Evolutionary conservation across 2,329 filamentous ascomycete genomes (phyloP).

Genomic region (Fusarium kyushuense): DNA sequence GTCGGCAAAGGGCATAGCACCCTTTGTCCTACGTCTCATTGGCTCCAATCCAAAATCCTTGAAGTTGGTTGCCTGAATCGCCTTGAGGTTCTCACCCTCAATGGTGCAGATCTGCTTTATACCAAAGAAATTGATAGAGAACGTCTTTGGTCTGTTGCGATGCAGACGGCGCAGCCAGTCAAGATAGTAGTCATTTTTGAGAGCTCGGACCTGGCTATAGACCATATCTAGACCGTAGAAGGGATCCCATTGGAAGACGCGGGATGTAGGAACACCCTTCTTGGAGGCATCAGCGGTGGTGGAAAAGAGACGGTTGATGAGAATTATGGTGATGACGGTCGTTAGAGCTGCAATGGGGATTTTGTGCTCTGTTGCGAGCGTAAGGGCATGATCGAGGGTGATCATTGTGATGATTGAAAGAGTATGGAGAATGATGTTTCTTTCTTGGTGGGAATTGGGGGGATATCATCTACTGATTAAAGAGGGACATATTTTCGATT

Average conservation of each 20-base stretch:
- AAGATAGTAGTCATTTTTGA: slow-evolving; percentile 16
- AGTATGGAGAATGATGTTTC: background rate
- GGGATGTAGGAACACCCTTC: background rate
- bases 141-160: slow-evolving; percentile 11
- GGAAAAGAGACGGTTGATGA: background rate
- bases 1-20: slow-evolving; percentile 11
- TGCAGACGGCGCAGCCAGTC: slow-evolving; percentile 9
- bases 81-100: slow-evolving; percentile 9
- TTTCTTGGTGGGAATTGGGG: background rate
- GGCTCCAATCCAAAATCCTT: slow-evolving; percentile 7
- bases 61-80: slow-evolving; percentile 6
- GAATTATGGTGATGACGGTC: background rate
- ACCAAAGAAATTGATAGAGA: slow-evolving; percentile 10
- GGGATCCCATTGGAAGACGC: slow-evolving; percentile 8
- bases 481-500: background rate
- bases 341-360: background rate
- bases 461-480: background rate
- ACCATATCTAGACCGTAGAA: slow-evolving; percentile 12
- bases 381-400: background rate
- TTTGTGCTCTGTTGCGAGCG: background rate
- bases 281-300: background rate
- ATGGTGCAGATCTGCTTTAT: slow-evolving; percentile 14
- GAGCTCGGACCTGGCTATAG: background rate
- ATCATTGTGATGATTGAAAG: background rate
- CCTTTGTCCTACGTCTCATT: slow-evolving; percentile 14